Evolutionary conservation across 257 asterid genomes (phyloP).

Genomic region (Jacaranda mimosifolia): DNA sequence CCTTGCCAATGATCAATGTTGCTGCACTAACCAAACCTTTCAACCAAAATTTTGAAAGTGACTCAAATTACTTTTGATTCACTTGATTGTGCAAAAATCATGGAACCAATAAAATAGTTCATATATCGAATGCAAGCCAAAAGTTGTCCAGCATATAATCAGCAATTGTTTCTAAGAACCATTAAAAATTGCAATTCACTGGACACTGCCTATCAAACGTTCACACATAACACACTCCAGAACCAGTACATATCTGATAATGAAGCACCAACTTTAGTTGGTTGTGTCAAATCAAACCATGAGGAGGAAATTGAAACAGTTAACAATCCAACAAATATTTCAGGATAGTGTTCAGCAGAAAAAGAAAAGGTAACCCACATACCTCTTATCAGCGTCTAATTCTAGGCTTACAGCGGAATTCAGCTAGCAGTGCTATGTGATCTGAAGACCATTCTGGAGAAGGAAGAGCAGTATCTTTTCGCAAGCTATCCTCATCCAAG

Average conservation of each 20-base stretch:
- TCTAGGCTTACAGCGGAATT: slow-evolving; percentile 88
- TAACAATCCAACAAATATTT: slow-evolving; percentile 3
- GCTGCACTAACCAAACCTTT: not conserved
- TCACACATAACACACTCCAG: not conserved
- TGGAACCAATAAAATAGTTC: not conserved
- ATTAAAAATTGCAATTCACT: not conserved
- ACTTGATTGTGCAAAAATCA: too few species aligned
- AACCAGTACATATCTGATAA: not conserved
- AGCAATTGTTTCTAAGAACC: not conserved
- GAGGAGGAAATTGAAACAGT: not conserved
- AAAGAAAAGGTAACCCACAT: slow-evolving; percentile 19
- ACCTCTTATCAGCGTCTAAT: slow-evolving; percentile 74
- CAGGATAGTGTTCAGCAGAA: slow-evolving; percentile 9
- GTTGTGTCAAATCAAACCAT: not conserved
- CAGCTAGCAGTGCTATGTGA: slow-evolving; percentile 96
- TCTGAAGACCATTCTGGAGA: slow-evolving; percentile 99
- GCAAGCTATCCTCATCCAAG: slow-evolving; percentile 90
- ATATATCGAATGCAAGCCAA: not conserved
- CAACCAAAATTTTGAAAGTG: not conserved
- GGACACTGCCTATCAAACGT: not conserved
- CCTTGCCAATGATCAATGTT: not conserved
- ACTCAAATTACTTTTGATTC: not conserved
- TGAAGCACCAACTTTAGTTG: not conserved
- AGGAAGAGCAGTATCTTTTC: slow-evolving; percentile 98
- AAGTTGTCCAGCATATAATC: not conserved